Conservation (phyloP, 768 basidiomycete species). For the Naematelia encephala region DNA sequence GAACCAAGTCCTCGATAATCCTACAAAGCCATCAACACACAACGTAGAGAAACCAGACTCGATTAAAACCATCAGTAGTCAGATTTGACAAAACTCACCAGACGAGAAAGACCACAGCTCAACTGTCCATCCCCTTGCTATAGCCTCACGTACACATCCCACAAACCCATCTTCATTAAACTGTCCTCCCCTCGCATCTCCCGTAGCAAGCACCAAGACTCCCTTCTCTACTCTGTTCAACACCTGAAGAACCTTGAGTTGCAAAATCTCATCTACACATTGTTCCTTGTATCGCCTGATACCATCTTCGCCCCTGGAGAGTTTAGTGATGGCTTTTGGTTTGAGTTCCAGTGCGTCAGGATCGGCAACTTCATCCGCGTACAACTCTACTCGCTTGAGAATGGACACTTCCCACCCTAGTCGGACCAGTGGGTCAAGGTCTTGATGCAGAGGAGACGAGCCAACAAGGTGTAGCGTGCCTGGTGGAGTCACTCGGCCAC, state of each 20-base stretch:
- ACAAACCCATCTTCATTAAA: conserved; percentile 92
- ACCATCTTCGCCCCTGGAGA: conserved; percentile 9
- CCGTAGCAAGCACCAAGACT: conserved; percentile 80
- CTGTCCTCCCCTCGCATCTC: conserved; percentile 86
- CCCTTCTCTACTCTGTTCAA: conserved; percentile 55
- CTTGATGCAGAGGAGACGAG: conserved; percentile 43
- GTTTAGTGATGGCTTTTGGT: conserved; percentile 16
- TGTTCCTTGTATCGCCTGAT: conserved; percentile 61
- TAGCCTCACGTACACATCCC: conserved; percentile 76
- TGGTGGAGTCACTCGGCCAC: conserved; percentile 36
- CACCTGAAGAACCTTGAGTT: conserved; percentile 85
- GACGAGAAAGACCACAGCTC: conserved; percentile 91
- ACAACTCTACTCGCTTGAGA: conserved; percentile 44
- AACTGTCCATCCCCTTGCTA: conserved; percentile 89
- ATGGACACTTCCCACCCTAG: conserved; percentile 47
- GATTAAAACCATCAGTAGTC: not conserved
- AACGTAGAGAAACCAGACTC: not conserved
- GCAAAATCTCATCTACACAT: conserved; percentile 90
- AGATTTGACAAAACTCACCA: conserved; percentile 43
- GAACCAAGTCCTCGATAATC: conserved; percentile 40
- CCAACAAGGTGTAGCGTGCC: conserved; percentile 46
- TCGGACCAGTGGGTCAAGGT: conserved; percentile 43
- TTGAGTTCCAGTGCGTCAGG: conserved; percentile 17
- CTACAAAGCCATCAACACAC: conserved; percentile 3
- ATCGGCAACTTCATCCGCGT: conserved; percentile 39